A percentile compares a stretch with the other conserved stretches of the same genome.
phyloP scores from a whole-genome alignment of 495 filamentous ascomycete genomes.

The Penicillium ucsense region DNA sequence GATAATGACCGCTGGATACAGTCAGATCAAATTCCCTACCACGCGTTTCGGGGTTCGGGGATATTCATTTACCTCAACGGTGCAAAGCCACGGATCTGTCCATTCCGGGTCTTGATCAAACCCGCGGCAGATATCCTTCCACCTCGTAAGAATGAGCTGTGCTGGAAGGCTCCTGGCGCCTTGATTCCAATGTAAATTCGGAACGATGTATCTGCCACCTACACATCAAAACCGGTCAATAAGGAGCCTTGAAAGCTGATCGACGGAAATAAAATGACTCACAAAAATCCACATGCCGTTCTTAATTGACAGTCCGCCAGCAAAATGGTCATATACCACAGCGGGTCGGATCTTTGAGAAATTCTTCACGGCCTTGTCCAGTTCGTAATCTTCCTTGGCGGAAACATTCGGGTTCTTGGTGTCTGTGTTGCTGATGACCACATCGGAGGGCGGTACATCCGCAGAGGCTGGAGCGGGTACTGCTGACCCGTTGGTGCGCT shows the following conservation, averaged over 20 bases:
- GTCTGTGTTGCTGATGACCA: constrained; percentile 36
- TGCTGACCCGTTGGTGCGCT: neutral
- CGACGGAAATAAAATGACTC: constrained; percentile 1
- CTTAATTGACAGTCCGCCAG: constrained; percentile 60
- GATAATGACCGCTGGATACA: constrained; percentile 64
- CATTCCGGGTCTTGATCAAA: constrained; percentile 73
- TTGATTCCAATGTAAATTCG: constrained; percentile 89
- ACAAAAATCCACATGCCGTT: constrained; percentile 89
- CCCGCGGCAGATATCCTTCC: constrained; percentile 73
- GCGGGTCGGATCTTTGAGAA: constrained; percentile 57
- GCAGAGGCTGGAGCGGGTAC: neutral
- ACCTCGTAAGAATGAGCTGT: constrained; percentile 80
- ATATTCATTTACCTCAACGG: constrained; percentile 19
- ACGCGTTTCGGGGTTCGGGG: constrained; percentile 9
- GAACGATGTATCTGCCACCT: constrained; percentile 66
- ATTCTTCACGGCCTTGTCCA: constrained; percentile 50
- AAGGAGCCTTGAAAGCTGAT: neutral
- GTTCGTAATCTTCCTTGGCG: constrained; percentile 8
- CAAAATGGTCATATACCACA: constrained; percentile 59
- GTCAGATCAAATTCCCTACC: no score
- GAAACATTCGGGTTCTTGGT: constrained; percentile 25
- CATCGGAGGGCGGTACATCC: constrained; percentile 4
- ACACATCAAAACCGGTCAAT: neutral
- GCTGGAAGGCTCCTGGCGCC: constrained; percentile 78
- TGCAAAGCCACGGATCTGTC: constrained; percentile 52